Evolutionary conservation across 2,329 filamentous ascomycete species (phyloP).

Genomic region (Thielaviopsis musarum): DNA sequence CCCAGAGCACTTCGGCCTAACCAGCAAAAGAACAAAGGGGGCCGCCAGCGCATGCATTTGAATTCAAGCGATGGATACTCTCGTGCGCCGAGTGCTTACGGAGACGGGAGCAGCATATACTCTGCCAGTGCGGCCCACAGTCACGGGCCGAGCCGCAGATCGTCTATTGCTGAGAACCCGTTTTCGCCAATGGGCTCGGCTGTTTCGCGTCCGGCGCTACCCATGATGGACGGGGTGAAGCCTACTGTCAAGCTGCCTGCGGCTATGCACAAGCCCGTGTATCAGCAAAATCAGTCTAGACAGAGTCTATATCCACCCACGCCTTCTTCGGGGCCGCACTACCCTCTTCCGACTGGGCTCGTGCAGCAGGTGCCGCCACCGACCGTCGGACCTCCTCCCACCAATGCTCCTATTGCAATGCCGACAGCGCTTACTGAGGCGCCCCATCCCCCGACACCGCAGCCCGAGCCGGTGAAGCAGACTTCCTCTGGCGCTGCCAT

Average conservation of each 20-base stretch:
- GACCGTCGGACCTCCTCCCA: background rate
- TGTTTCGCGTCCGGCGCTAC: conserved; percentile 48
- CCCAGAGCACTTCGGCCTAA: conserved; percentile 85
- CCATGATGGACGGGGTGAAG: conserved; percentile 38
- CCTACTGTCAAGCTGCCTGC: conserved; percentile 77
- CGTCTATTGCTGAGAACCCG: conserved; percentile 52
- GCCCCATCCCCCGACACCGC: background rate
- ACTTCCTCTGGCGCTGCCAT: background rate
- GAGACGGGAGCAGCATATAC: conserved; percentile 56
- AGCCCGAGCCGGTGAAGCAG: background rate
- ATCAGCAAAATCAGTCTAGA: background rate
- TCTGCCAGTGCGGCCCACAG: conserved; percentile 79
- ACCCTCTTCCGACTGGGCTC: background rate
- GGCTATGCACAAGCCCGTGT: conserved; percentile 16
- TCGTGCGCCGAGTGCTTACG: conserved; percentile 70
- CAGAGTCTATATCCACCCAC: background rate
- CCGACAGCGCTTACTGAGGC: background rate
- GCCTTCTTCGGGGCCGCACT: background rate
- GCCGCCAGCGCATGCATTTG: conserved; percentile 55
- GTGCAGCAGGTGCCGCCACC: background rate
- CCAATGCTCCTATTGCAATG: background rate
- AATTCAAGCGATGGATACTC: conserved; percentile 51
- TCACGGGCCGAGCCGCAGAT: conserved; percentile 69
- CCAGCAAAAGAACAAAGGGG: conserved; percentile 53
- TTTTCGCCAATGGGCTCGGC: conserved; percentile 69